Conservation (phyloP, 169 alveolate species). For the Plasmodium adleri region DNA sequence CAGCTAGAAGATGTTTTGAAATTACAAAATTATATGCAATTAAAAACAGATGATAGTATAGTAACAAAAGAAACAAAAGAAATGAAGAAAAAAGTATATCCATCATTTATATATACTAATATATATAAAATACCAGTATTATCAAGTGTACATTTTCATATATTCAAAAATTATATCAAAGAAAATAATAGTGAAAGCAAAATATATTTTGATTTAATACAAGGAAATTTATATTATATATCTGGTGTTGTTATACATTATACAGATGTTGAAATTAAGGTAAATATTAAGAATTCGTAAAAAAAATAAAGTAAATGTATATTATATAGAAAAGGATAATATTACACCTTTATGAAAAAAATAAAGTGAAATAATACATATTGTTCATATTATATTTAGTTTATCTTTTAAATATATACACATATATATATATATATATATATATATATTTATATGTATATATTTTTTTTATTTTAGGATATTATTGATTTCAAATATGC, state of each 20-base stretch:
- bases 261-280: conserved; percentile 60
- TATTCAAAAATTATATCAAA: conserved; percentile 26
- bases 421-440: not conserved
- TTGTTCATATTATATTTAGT: too few species aligned
- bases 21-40: conserved; percentile 1
- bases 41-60: not conserved
- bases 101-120: conserved; percentile 68
- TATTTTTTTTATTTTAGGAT: conserved; percentile 19
- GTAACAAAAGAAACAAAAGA: not conserved
- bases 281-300: not conserved
- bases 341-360: too few species aligned
- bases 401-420: not conserved
- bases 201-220: conserved; percentile 54
- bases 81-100: conserved; percentile 16
- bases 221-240: conserved; percentile 47
- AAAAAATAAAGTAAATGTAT: conserved; percentile 1
- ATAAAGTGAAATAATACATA: too few species aligned
- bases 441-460: not conserved
- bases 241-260: conserved; percentile 67
- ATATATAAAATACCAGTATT: conserved; percentile 60
- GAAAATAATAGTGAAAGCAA: conserved; percentile 3
- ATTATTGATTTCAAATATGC: conserved; percentile 22
- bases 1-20: conserved; percentile 28
- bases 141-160: conserved; percentile 30
- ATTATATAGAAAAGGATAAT: not conserved